Base-by-base conservation (phyloP, 1,284 basidiomycete species). In the Pholiota adiposa region DNA sequence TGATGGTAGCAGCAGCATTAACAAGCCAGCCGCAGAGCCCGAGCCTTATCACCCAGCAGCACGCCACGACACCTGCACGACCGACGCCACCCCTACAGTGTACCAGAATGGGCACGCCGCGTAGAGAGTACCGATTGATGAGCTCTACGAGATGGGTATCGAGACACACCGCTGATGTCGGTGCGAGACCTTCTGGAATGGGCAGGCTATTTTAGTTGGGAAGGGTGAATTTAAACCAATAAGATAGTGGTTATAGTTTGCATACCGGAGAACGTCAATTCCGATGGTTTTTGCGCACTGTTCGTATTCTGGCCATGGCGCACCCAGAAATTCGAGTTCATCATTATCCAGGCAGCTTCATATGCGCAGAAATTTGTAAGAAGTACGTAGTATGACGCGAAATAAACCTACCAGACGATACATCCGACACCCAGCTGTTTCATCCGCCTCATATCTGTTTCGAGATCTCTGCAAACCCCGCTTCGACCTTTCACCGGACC, bases 41-140 rank as follows among this genome's bases (percentile, higher is more conserved):
- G 68, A 98, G 88, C 73, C 94, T 96, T 62, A 97, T 80, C 71
- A 94, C 83, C 97, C 97, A 98, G 65, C 91, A 92, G 67, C 92
- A 94, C 1, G 96, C 96, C 34, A 98, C 84, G 41, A 98, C 82
- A 1, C 96, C 96, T 0, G 97, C 97, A 25, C 97, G 85, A 0
- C 97, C 97, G 4, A 99, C 92, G 5, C 97, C 97, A 34, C 96
- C 97, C 25, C 97, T 86, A 72, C 97, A 99, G 69, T 98, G 97
- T 5, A 92, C 92, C 5, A 98, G 83, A 2, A 97, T 84, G 33
- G 88, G 83, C 1, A 83, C 73, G 1, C 96, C 95, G 6, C 78
- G 79, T 7, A 96, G 77, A 0, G 95, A 93, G 70, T 96, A 97
- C 5, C 76, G 75, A 16, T 84, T 72, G 46, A 96, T 89, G 57